Evolutionary conservation across 768 basidiomycete species (phyloP).

Genomic region (Boletellus ananiceps): DNA sequence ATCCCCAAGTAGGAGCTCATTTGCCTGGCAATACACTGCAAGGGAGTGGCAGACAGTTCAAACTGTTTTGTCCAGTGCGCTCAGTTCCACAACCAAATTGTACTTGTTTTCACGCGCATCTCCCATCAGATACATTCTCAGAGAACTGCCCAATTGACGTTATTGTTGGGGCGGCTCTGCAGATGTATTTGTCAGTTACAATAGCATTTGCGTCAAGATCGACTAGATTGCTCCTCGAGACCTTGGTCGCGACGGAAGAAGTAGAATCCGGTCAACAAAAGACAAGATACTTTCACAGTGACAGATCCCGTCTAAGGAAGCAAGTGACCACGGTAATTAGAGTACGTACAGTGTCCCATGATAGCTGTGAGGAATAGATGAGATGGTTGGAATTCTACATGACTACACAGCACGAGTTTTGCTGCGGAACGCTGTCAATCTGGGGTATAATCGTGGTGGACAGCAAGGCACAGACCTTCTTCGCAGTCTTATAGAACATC

Average conservation of each 20-base stretch:
- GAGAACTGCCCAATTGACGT: no score
- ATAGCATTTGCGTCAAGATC: neutral
- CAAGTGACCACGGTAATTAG: conserved; percentile 9
- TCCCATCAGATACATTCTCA: no score
- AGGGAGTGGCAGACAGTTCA: no score
- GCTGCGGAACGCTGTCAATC: conserved; percentile 42
- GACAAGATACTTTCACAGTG: conserved; percentile 6
- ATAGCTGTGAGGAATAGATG: conserved; percentile 14
- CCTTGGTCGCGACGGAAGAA: neutral
- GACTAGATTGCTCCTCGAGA: conserved; percentile 1
- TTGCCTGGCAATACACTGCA: no score
- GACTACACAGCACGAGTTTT: conserved; percentile 93
- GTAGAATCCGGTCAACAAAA: conserved; percentile 1
- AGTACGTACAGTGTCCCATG: conserved; percentile 21
- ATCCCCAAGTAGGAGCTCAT: no score
- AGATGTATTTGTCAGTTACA: neutral
- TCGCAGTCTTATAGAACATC: conserved; percentile 99
- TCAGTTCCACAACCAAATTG: no score
- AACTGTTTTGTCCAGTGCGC: no score
- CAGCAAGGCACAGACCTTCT: conserved; percentile 64
- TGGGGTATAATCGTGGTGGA: neutral
- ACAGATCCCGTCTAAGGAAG: conserved; percentile 2
- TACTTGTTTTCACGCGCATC: no score
- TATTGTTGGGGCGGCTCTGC: no score
- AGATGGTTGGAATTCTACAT: conserved; percentile 46